Percentiles rank a stretch among this genome's conserved stretches.
Conservation (phyloP, 2,329 filamentous ascomycete species). For the Fusarium gaditjirri region DNA sequence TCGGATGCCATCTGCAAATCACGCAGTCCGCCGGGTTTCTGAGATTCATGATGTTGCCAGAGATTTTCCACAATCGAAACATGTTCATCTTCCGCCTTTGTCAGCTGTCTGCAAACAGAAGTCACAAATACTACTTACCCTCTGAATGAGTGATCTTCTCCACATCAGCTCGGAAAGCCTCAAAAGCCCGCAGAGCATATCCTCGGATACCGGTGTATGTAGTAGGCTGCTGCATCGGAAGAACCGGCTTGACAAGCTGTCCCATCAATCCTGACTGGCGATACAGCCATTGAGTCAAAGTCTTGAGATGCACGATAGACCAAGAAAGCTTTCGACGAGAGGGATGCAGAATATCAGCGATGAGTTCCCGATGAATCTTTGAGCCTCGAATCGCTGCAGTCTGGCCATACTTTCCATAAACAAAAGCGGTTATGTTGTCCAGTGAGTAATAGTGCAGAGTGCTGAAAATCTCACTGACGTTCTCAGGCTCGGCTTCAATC, state of each 20-base stretch:
- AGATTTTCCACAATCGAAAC: slow-evolving; percentile 52
- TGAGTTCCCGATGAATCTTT: slow-evolving; percentile 9
- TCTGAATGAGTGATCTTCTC: background rate
- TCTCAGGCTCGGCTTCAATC: slow-evolving; percentile 9
- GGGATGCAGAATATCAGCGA: slow-evolving; percentile 33
- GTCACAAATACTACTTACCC: rapidly evolving
- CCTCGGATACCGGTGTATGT: slow-evolving; percentile 31
- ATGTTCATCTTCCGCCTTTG: slow-evolving; percentile 10
- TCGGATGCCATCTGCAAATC: slow-evolving; percentile 63
- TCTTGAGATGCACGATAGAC: slow-evolving; percentile 22
- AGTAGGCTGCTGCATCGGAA: slow-evolving; percentile 35
- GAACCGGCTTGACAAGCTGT: background rate
- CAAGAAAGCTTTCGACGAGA: slow-evolving; percentile 29
- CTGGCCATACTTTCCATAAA: slow-evolving; percentile 29
- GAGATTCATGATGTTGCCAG: slow-evolving; percentile 47
- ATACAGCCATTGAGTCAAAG: slow-evolving; percentile 30
- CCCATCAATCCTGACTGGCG: slow-evolving; percentile 5
- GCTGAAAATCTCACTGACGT: slow-evolving; percentile 30
- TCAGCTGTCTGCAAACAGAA: rapidly evolving
- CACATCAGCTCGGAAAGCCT: slow-evolving; percentile 10
- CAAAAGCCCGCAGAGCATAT: slow-evolving; percentile 22
- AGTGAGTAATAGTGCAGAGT: slow-evolving; percentile 33
- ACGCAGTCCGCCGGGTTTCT: slow-evolving; percentile 45
- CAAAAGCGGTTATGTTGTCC: slow-evolving; percentile 29
- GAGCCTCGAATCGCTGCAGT: slow-evolving; percentile 27